Percentiles rank a stretch among this genome's conserved stretches.
Conservation (phyloP, 306 rosid genomes). For the Coriaria nepalensis region DNA sequence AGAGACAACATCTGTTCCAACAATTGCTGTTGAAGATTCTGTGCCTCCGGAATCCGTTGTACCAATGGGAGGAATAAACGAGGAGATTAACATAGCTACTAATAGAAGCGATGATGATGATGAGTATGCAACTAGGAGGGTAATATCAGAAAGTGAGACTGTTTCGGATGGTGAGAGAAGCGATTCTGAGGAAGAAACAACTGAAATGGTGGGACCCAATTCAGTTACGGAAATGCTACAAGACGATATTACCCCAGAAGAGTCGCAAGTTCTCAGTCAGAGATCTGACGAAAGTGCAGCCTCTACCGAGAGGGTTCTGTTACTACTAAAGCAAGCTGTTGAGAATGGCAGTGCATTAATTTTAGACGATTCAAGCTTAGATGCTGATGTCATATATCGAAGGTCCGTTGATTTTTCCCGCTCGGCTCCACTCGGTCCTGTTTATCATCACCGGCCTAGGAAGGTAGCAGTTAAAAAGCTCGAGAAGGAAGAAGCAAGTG, state of each 20-base stretch:
- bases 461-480: constrained; percentile 16
- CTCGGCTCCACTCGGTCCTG: constrained; percentile 64
- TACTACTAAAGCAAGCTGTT: constrained; percentile 53
- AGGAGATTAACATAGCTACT: constrained; percentile 11
- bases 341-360: constrained; percentile 58
- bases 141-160: constrained; percentile 13
- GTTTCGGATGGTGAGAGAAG: constrained; percentile 15
- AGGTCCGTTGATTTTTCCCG: constrained; percentile 43
- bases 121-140: constrained; percentile 12
- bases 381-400: constrained; percentile 52
- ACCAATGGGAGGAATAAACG: constrained; percentile 3
- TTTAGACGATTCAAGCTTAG: constrained; percentile 38
- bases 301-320: constrained; percentile 31
- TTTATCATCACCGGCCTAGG: constrained; percentile 29
- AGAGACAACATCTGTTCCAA: constrained; percentile 15
- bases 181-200: constrained; percentile 18
- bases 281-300: constrained; percentile 13
- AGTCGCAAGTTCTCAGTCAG: constrained; percentile 14
- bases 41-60: constrained; percentile 1
- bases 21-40: constrained; percentile 7
- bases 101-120: constrained; percentile 11
- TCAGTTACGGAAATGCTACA: neutral
- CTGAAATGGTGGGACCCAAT: constrained; percentile 14
- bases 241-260: constrained; percentile 15
- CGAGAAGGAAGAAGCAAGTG: constrained; percentile 18